A percentile compares a stretch with the other conserved stretches of the same genome.
These are phyloP conservation scores for Funneliformis caledonium DNA, from an alignment of 371 early-diverging fungal species.

Conservation along the genomic window DNA sequence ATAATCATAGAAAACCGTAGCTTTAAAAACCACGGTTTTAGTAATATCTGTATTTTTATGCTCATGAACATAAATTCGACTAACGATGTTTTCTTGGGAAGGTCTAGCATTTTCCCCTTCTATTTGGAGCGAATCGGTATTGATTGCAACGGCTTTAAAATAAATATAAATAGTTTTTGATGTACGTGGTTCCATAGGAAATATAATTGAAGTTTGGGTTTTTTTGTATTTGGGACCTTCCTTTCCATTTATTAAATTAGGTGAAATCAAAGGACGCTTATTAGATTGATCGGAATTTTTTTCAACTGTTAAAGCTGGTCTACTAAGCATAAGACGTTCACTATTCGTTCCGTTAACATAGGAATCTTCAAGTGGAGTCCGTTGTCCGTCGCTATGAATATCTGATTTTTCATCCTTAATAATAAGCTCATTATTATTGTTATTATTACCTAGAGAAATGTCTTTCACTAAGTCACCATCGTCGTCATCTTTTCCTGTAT, in stretches of 20 bases:
- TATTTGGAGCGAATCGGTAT: slow-evolving; percentile 42
- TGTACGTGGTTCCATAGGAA: slow-evolving; percentile 74
- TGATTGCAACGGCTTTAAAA: slow-evolving; percentile 55
- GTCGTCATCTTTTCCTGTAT: slow-evolving; percentile 40
- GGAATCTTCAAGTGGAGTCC: not conserved
- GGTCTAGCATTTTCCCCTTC: slow-evolving; percentile 37
- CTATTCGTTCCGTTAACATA: not conserved
- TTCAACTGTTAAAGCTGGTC: not conserved
- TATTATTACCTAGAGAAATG: not conserved
- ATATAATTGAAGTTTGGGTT: slow-evolving; percentile 75
- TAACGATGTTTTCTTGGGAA: slow-evolving; percentile 47
- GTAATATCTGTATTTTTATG: slow-evolving; percentile 90
- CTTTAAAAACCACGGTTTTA: slow-evolving; percentile 71
- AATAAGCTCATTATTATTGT: not conserved
- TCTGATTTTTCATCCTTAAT: slow-evolving; percentile 42
- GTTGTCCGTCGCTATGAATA: slow-evolving; percentile 35
- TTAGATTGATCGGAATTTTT: not conserved
- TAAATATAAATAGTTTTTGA: slow-evolving; percentile 69
- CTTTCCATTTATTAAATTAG: slow-evolving; percentile 37
- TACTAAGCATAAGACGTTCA: slow-evolving; percentile 2
- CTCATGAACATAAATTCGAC: slow-evolving; percentile 82
- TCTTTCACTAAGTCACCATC: not conserved
- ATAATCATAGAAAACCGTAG: slow-evolving; percentile 55
- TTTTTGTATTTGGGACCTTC: slow-evolving; percentile 60
- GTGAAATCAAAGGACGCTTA: not conserved